phyloP scores from a whole-genome alignment of 2,329 filamentous ascomycete species.

The Hypoxylon sp. region DNA sequence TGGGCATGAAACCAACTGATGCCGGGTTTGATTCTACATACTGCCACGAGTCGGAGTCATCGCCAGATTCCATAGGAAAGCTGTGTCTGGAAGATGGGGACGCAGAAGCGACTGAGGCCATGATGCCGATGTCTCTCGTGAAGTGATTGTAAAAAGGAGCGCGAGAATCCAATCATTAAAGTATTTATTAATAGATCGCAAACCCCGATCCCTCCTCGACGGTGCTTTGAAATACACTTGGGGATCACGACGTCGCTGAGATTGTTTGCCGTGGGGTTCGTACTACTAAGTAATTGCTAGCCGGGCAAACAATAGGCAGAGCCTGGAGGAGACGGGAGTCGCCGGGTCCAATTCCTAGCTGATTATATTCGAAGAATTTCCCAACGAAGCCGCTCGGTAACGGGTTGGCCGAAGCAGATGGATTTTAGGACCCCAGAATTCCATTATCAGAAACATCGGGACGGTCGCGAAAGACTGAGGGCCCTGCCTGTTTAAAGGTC shows the following conservation, averaged over 20 bases:
- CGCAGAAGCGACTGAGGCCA: slow-evolving; percentile 55
- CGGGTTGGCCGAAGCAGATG: slow-evolving; percentile 23
- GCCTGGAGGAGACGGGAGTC: slow-evolving; percentile 9
- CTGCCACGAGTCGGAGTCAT: slow-evolving; percentile 56
- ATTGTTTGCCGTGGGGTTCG: slow-evolving; percentile 42
- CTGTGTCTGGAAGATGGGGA: slow-evolving; percentile 51
- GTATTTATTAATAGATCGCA: slow-evolving; percentile 37
- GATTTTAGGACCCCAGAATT: slow-evolving; percentile 28
- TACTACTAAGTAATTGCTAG: slow-evolving; percentile 27
- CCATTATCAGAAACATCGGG: slow-evolving; percentile 26
- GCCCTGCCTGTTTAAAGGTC: slow-evolving; percentile 42
- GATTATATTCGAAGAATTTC: slow-evolving; percentile 15
- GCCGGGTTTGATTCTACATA: slow-evolving; percentile 54
- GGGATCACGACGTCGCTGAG: slow-evolving; percentile 24
- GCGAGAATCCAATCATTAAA: slow-evolving; percentile 20
- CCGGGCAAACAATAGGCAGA: slow-evolving; percentile 38
- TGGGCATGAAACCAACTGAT: slow-evolving; percentile 62
- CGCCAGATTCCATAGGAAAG: slow-evolving; percentile 52
- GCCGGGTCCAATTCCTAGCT: slow-evolving; percentile 29
- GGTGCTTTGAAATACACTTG: slow-evolving; percentile 10
- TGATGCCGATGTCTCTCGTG: slow-evolving; percentile 39
- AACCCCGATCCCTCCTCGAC: slow-evolving; percentile 6
- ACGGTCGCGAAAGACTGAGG: slow-evolving; percentile 30
- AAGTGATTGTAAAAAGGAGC: slow-evolving; percentile 18
- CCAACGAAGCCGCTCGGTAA: slow-evolving; percentile 33